Conservation (phyloP, 2,329 filamentous ascomycete species). For the Phialocephala sp. region DNA sequence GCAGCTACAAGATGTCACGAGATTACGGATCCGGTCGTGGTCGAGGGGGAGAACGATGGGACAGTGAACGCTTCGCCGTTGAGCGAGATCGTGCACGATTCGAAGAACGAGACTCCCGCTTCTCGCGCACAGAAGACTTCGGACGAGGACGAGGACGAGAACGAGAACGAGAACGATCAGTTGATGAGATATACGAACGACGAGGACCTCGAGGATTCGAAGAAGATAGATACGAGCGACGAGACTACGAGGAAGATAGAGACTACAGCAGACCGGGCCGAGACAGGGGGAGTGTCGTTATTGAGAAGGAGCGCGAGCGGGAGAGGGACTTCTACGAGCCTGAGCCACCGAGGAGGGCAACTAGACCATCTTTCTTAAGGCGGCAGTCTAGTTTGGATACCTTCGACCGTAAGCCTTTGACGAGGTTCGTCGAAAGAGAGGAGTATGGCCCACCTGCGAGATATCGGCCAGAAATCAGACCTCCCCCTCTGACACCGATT, state of each 20-base stretch:
- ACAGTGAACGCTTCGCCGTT: slow-evolving; percentile 57
- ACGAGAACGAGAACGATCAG: slow-evolving; percentile 52
- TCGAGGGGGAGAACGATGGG: slow-evolving; percentile 51
- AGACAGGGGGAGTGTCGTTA: slow-evolving; percentile 54
- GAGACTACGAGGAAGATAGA: slow-evolving; percentile 55
- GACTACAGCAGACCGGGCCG: slow-evolving; percentile 25
- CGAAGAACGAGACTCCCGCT: slow-evolving; percentile 57
- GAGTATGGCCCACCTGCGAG: slow-evolving; percentile 67
- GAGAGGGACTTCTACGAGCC: slow-evolving; percentile 37
- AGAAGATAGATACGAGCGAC: slow-evolving; percentile 45
- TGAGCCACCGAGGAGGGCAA: slow-evolving; percentile 43
- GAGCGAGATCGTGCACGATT: slow-evolving; percentile 54
- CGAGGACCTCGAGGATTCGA: slow-evolving; percentile 43
- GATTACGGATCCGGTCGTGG: slow-evolving; percentile 30
- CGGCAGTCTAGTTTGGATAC: slow-evolving; percentile 90
- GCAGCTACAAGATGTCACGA: neutral
- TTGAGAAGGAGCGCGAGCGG: slow-evolving; percentile 39
- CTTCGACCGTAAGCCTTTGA: slow-evolving; percentile 76
- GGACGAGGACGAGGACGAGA: slow-evolving; percentile 49
- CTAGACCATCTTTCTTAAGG: slow-evolving; percentile 71
- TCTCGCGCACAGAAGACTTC: slow-evolving; percentile 41
- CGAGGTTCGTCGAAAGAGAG: slow-evolving; percentile 54
- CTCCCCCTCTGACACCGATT: slow-evolving; percentile 58
- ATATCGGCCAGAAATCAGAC: slow-evolving; percentile 50
- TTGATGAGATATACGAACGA: slow-evolving; percentile 56